Evolutionary conservation across 2,329 filamentous ascomycete species (phyloP), one percentile per base, ranked within the genome.

Genomic region (Aspergillus brunneoviolaceus): DNA sequence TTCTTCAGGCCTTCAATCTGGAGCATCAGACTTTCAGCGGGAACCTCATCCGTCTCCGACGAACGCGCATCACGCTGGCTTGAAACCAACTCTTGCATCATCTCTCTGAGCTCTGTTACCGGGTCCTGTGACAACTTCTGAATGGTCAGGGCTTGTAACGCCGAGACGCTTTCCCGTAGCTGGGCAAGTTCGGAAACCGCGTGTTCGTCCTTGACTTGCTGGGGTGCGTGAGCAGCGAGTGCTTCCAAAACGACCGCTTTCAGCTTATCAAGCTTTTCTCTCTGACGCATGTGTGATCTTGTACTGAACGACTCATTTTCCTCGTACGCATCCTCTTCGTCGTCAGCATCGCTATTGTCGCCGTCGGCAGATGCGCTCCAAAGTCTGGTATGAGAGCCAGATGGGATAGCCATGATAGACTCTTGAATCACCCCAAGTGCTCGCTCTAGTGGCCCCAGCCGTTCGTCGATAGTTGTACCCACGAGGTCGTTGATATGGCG

Each of bases 401-500:
- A 80, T 29, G 85, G 82, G 66, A 89, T 81, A 49, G 81, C 79
- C 19, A 82, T 81, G 57, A 96, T 76, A 3, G 86, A 86, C 58
- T 88, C 81, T 66, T 94, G 90, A 47, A 98, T 96, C 27, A 82
- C 83, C 56, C 86, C 84, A 59, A 99, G 76, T n/a, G 87, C 85
- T 71, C 88, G 87, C 76, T 97, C 91, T 31, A 99, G 79, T 35
- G 95, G 94, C 60, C 86, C 86, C 7, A 99, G 82, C 47, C 90
- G 88, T 63, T 88, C 85, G 55, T 92, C 86, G 55, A 99, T 78
- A 3, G 95, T 82, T 51, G 85, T 86, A 55, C 90, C 90, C 65
- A 99, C 90, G 64, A 98, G 79, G 54, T 92, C 87, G 72, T 96
- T 92, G 63, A 99, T 91, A 70, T 91, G 92, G 51, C 87, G 89